Percentiles rank a stretch among this genome's conserved stretches.
phyloP scores from a whole-genome alignment of 306 rosid genomes.

The Lotus japonicus region DNA sequence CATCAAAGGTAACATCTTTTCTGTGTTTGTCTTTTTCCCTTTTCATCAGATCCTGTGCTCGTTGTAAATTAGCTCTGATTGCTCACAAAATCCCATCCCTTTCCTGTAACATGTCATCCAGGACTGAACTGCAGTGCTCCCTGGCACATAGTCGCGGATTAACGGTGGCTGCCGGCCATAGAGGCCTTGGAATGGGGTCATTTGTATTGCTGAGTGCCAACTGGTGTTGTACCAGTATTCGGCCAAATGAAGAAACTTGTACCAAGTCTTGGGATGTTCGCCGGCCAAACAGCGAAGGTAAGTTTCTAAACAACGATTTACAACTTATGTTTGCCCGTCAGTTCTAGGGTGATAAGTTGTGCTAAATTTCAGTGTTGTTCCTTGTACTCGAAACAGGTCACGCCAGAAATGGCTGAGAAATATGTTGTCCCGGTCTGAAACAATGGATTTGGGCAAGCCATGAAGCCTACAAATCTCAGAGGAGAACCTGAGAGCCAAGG shows the following conservation, averaged over 20 bases:
- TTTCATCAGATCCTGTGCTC: no score
- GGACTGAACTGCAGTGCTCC: no score
- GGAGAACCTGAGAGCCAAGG: fast-evolving
- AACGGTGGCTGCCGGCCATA: background rate
- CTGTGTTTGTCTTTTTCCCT: no score
- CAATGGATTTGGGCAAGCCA: background rate
- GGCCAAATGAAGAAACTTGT: background rate
- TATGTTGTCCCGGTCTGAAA: background rate
- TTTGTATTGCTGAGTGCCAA: background rate
- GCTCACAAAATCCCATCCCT: no score
- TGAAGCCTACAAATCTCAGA: background rate
- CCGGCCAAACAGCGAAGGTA: background rate
- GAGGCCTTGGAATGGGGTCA: background rate
- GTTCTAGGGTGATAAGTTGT: background rate
- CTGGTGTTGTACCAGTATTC: background rate
- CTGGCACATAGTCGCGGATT: no score
- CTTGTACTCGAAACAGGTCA: background rate
- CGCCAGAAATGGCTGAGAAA: background rate
- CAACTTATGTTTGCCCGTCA: background rate
- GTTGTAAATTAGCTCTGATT: no score
- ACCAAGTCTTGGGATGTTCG: background rate
- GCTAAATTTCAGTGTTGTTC: background rate
- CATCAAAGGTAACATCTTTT: no score
- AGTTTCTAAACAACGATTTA: background rate
- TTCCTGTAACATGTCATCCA: no score